Evolutionary conservation across 768 basidiomycete species (phyloP).

Genomic region (Rubroboletus satanas): DNA sequence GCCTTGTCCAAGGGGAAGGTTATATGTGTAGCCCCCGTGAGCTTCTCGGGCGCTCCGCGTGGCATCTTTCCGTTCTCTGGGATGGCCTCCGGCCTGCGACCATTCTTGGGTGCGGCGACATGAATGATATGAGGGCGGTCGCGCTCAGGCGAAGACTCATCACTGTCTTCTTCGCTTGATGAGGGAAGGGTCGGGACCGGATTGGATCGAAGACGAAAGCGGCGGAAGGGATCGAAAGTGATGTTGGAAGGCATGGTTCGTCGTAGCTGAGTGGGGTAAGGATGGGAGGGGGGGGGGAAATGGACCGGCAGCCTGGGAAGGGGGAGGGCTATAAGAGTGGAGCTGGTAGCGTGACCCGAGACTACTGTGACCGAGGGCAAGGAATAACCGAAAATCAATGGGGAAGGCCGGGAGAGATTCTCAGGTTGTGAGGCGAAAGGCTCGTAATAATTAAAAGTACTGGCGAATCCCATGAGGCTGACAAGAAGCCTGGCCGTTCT

Average conservation of each 20-base stretch:
- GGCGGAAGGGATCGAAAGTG: conserved; percentile 20
- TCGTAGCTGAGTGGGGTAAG: neutral
- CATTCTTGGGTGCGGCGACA: conserved; percentile 1
- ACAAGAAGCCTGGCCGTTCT: neutral
- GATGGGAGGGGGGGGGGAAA: neutral
- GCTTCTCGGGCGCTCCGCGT: neutral
- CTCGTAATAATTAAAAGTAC: neutral
- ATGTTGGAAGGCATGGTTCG: neutral
- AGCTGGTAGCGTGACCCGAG: conserved; percentile 7
- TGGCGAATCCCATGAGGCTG: conserved; percentile 23
- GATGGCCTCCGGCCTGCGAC: neutral
- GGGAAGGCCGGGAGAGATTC: neutral
- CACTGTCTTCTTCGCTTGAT: conserved; percentile 23
- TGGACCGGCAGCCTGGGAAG: neutral
- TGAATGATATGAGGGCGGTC: conserved; percentile 3
- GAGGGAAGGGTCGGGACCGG: neutral
- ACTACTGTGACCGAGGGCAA: conserved; percentile 8
- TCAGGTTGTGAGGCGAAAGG: neutral
- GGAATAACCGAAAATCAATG: conserved; percentile 8
- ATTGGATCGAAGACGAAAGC: conserved; percentile 17
- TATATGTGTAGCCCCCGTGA: neutral
- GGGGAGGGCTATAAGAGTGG: conserved; percentile 4
- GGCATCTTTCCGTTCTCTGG: neutral
- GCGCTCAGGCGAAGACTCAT: conserved; percentile 19
- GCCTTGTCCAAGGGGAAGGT: neutral